Evolutionary conservation across 2,329 filamentous ascomycete genomes (phyloP).

Genomic region (Colletotrichum sansevieriae): DNA sequence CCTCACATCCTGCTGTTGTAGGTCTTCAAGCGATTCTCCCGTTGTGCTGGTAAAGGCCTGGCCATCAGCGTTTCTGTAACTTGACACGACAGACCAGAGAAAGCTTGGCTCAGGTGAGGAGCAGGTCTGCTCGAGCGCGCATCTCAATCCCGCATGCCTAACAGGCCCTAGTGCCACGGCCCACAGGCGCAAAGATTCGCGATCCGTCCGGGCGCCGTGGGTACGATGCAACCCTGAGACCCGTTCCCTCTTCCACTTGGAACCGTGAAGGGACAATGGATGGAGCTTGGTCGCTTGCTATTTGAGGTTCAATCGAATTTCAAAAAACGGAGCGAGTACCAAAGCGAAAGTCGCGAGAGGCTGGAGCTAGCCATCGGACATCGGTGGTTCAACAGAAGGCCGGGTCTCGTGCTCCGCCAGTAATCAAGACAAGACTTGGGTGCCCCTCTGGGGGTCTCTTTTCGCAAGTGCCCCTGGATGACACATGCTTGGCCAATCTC

Average conservation of each 20-base stretch:
- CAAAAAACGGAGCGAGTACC: constrained; percentile 28
- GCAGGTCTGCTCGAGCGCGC: constrained; percentile 33
- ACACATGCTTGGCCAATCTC: constrained; percentile 41
- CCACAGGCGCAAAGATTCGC: constrained; percentile 40
- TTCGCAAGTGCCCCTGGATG: constrained; percentile 28
- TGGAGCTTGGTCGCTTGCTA: constrained; percentile 37
- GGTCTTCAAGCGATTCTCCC: not conserved
- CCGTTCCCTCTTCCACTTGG: constrained; percentile 22
- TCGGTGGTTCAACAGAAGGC: constrained; percentile 36
- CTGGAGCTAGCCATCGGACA: constrained; percentile 25
- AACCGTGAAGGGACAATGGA: constrained; percentile 15
- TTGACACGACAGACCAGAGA: constrained; percentile 34
- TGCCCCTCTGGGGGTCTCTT: constrained; percentile 22
- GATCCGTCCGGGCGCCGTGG: constrained; percentile 38
- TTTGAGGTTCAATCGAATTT: constrained; percentile 36
- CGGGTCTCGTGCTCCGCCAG: constrained; percentile 32
- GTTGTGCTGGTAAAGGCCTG: constrained; percentile 1
- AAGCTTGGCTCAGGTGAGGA: constrained; percentile 37
- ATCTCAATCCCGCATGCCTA: constrained; percentile 42
- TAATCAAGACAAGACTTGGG: constrained; percentile 39
- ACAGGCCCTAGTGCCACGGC: constrained; percentile 36
- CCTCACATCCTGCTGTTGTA: not conserved
- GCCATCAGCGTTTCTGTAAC: constrained; percentile 18
- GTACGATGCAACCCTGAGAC: constrained; percentile 40
- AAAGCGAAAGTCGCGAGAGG: constrained; percentile 19